A percentile compares a stretch with the other conserved stretches of the same genome.
Conservation (phyloP, 495 filamentous ascomycete genomes). For the Extremus antarcticus region DNA sequence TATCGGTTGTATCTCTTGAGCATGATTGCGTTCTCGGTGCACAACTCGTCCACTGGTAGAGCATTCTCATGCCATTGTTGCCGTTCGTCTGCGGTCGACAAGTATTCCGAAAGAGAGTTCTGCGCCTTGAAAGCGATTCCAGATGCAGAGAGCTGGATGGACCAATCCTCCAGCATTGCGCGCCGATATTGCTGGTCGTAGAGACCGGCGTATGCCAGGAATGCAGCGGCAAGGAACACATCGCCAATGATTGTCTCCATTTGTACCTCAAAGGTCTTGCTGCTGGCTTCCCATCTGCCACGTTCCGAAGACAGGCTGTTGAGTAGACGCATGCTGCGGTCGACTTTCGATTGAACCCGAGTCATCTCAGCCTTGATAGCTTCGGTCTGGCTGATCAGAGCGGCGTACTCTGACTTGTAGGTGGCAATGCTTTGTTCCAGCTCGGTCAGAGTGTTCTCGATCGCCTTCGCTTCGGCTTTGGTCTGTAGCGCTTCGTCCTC, state of each 20-base stretch:
- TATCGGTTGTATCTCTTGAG: constrained; percentile 97
- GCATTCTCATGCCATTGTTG: constrained; percentile 88
- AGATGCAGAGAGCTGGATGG: constrained; percentile 78
- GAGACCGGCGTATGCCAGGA: constrained; percentile 94
- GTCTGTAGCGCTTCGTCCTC: constrained; percentile 86
- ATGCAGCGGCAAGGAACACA: constrained; percentile 85
- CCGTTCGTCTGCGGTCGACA: constrained; percentile 92
- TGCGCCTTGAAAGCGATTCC: constrained; percentile 85
- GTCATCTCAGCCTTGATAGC: constrained; percentile 96
- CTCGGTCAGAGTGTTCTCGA: constrained; percentile 70
- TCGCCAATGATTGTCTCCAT: constrained; percentile 95
- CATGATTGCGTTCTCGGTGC: constrained; percentile 97
- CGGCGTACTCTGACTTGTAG: constrained; percentile 96
- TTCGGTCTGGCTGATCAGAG: constrained; percentile 92
- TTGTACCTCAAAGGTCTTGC: constrained; percentile 95
- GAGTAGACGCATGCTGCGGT: constrained; percentile 85
- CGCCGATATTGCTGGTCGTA: constrained; percentile 98
- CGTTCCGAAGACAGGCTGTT: constrained; percentile 92
- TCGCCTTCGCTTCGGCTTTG: constrained; percentile 84
- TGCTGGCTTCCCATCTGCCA: constrained; percentile 86
- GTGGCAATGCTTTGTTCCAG: constrained; percentile 84
- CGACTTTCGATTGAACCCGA: constrained; percentile 92
- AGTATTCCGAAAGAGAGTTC: constrained; percentile 90
- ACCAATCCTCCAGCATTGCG: constrained; percentile 94
- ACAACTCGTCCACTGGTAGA: constrained; percentile 96